Conservation (phyloP, 2,329 filamentous ascomycete genomes). For the Neonectria magnoliae region DNA sequence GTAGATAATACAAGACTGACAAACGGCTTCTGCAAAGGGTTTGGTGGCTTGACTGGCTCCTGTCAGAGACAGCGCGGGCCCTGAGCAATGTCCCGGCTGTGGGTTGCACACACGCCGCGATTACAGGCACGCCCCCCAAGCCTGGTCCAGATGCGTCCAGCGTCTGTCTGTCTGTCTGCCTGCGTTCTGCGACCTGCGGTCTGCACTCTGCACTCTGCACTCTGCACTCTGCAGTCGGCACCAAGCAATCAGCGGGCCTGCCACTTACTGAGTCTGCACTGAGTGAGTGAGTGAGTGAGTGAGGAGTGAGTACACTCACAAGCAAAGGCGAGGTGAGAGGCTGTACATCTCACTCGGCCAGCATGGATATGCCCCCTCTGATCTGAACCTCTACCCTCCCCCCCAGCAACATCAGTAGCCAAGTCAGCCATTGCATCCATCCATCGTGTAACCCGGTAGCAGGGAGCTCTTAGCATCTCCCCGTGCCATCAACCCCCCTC, state of each 20-base stretch:
- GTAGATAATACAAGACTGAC: constrained; percentile 34
- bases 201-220: not conserved
- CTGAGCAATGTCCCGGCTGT: not conserved
- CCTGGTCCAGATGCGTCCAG: not conserved
- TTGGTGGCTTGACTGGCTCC: constrained; percentile 26
- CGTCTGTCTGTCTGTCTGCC: too few species aligned
- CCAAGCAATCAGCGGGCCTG: too few species aligned
- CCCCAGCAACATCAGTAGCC: not conserved
- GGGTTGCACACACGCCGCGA: not conserved
- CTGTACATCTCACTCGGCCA: not conserved
- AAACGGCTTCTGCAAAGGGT: constrained; percentile 28
- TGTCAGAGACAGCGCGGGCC: constrained; percentile 13
- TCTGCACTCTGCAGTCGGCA: not conserved
- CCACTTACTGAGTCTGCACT: too few species aligned
- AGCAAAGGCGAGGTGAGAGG: not conserved
- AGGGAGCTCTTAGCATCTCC: not conserved
- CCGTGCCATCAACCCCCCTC: constrained; percentile 17
- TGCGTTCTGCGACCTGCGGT: not conserved
- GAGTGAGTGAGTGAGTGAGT: too few species aligned
- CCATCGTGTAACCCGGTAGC: not conserved
- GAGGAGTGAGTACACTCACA: too few species aligned
- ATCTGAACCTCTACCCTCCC: not conserved
- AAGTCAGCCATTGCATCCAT: too few species aligned
- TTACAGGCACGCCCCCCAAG: constrained; percentile 1
- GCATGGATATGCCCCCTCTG: not conserved